Evolutionary conservation across 768 basidiomycete genomes (phyloP).

Genomic region (Leccinellum rugosiceps): DNA sequence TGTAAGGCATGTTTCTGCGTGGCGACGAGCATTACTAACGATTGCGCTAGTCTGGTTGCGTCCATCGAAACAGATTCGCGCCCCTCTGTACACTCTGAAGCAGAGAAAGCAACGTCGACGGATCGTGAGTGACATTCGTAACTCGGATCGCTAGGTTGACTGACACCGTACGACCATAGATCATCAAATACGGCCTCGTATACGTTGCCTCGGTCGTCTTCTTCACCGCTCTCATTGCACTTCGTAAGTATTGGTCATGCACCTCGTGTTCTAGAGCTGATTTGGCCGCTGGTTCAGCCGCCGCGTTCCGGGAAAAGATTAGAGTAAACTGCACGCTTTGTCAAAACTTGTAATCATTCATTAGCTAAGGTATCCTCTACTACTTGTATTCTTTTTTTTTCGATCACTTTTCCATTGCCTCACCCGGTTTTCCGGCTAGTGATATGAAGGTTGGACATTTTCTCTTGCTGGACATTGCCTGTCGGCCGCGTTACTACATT

Average conservation of each 20-base stretch:
- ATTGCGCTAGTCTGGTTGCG: conserved; percentile 79
- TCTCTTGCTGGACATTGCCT: neutral
- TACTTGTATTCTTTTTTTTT: conserved; percentile 25
- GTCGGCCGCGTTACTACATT: conserved; percentile 2
- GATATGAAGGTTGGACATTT: conserved; percentile 12
- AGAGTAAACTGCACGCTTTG: conserved; percentile 66
- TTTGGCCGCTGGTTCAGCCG: conserved; percentile 39
- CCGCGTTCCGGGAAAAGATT: conserved; percentile 56
- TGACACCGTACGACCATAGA: conserved; percentile 37
- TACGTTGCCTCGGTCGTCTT: conserved; percentile 66
- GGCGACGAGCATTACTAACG: conserved; percentile 12
- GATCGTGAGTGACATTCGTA: conserved; percentile 57
- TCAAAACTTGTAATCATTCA: conserved; percentile 56
- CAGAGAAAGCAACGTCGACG: conserved; percentile 86
- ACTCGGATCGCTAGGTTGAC: conserved; percentile 1
- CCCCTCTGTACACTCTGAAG: conserved; percentile 87
- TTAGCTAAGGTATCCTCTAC: conserved; percentile 20
- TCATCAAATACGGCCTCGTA: conserved; percentile 79
- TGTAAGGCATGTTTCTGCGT: conserved; percentile 46
- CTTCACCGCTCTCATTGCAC: conserved; percentile 73
- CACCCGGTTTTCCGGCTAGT: neutral
- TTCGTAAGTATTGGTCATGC: conserved; percentile 55
- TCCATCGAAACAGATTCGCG: conserved; percentile 90
- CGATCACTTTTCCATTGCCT: neutral
- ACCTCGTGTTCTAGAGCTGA: neutral